Base-by-base conservation (phyloP, 768 basidiomycete species). In the Pisolithus sp. region DNA sequence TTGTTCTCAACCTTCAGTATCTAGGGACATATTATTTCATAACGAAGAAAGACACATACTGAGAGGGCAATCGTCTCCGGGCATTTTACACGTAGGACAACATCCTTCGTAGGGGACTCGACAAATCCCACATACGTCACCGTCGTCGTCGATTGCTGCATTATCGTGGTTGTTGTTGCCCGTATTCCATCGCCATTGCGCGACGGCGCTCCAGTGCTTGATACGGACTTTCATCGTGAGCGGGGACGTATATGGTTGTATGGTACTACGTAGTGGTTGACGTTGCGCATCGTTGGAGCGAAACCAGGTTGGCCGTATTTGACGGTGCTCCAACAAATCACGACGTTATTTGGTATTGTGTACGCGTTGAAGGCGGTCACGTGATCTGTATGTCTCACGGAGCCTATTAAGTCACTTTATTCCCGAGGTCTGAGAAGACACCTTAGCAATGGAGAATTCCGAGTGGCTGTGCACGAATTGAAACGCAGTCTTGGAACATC, bases 41-140 rank as follows among this genome's bases (percentile, higher is more conserved):
- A 13, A 20, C 45, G 43, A 48, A 36, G 39, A 30, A 30, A 43
- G 24, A 49, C 12, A 76, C 84, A 62, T 60, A 93, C 92, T 92
- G 21, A 94, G 71, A 0, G 93, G 92, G 72, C 92, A 94, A 59
- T 92, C 93, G 57, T 98, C 96, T 15, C 96, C 96, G 0, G 96
- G 96, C 61, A 94, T 81, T 69, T 95, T 97, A 72, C 96, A 99
- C 4, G 85, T 80, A 10, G 96, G 93, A 71, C 95, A 98, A 61
- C 92, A 93, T 0, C 90, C 91, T 64, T 99, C 96, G 64, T 84
- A 98, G 0, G 92, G 81, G 2, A 91, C 86, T 24, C 90, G 83
- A 68, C 93, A 95, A 57, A 96, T 94, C 4, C 91, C 93, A 65
- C 93, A 85, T 23, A 83, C 77, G 58, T 83, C 82, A 17, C 76